Evolutionary conservation across 305 asterid genomes (phyloP), one percentile per base, ranked within the genome.

Genomic region (Fraxinus sp.): DNA sequence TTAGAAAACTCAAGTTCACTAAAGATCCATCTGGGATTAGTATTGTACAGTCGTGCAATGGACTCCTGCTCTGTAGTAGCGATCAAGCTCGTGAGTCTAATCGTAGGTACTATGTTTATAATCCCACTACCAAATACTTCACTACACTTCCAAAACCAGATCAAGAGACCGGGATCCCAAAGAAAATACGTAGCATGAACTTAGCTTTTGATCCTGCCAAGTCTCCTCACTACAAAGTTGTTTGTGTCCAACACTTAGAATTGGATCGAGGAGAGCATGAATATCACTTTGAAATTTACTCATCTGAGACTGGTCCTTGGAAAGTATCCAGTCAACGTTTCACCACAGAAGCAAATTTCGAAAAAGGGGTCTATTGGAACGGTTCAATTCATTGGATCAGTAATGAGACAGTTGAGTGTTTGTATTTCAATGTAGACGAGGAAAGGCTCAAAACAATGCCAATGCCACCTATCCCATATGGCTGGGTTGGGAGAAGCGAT

Each of bases 371-470:
- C 6, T 84, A 77, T 7, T 84, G 89, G 88, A 88, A 84, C 7
- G 85, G 87, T 6, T 76, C 85, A 1, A 68, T 87, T 6, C 81
- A 87, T 26, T 89, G 91, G 91, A n/a, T 84, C 18, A 6, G 76
- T 14, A 1, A 2, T n/a, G 24, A 18, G 6, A 16, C 4, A 4
- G 70, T 7, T 0, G 74, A 68, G 18, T n/a, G 73, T n/a, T 14
- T 85, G 37, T 85, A 52, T 41, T 88, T 81, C 81, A 66, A 77
- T 4, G 8, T 81, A 4, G 84, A 55, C 0, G 35, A 80, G 20
- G 81, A 85, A n/a, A 24, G 44, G 41, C 80, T 85, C 2, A 59
- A 46, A 3, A 68, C 7, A 49, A 79, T 82, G 79, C 83, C 86
- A 4, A 36, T 64, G 68, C 44, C 32, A 20, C 80, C 78, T 35